Evolutionary conservation across 2,329 filamentous ascomycete genomes (phyloP), one percentile per base, ranked within the genome.

Genomic region (Fusarium humuli): DNA sequence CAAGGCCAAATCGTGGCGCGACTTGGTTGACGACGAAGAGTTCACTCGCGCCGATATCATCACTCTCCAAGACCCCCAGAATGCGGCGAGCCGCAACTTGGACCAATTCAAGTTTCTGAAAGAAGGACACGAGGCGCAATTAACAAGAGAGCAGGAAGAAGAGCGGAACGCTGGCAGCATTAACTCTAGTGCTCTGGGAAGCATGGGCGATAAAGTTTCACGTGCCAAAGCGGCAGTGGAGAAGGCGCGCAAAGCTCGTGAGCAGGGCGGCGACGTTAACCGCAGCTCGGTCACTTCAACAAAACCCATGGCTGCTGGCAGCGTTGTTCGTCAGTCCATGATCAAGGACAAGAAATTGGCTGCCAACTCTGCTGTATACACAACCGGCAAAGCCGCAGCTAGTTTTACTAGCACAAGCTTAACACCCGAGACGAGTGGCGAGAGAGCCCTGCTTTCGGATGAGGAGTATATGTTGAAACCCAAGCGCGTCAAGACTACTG

Each of bases 401-500:
- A 97, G 94, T 67, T 97, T 98, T 80, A 99, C 96, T 10, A 97
- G 93, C 73, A 99, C 96, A 0, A 95, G 96, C 7, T 82, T 99
- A 54, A 98, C 95, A 1, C 94, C 94, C 0, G 92, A 97, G 77
- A 99, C 96, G 1, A 94, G 92, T 58, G 92, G 89, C 72, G 94
- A 97, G 76, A 88, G 94, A 57, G 95, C 96, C 6, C 83, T 97
- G 48, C 86, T 99, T 48, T 93, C 92, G 2, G 94, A 98, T 69
- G 96, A 99, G 81, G 94, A 98, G 78, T 99, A 95, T 81, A 97
- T 99, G 92, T 87, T 99, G 57, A 94, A 93, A 79, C 94, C 94
- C 9, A 92, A 91, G 75, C 90, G 94, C 42, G 90, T 99, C 65
- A 97, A 97, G 81, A 88, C 88, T 72, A 97, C 95, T 75, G 96